A percentile compares a stretch with the other conserved stretches of the same genome.
phyloP scores from a whole-genome alignment of 139 green algal species.

The Chlamydomonas sp. region DNA sequence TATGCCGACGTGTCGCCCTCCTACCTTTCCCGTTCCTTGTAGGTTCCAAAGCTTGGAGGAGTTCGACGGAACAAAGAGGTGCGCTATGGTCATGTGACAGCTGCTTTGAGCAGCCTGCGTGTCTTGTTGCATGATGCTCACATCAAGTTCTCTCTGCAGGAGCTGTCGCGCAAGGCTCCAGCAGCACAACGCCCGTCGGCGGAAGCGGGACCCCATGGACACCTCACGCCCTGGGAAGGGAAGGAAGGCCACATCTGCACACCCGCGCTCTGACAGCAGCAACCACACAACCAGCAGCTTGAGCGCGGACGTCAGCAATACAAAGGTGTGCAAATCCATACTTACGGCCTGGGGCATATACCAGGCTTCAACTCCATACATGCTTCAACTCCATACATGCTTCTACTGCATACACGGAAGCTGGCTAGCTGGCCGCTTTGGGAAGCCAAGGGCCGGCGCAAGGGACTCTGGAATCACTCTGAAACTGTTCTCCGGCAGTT shows the following conservation, averaged over 20 bases:
- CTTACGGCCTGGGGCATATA: not conserved
- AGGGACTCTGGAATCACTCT: too few species aligned
- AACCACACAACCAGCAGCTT: not conserved
- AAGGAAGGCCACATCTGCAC: not conserved
- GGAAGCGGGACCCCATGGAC: slow-evolving; percentile 30
- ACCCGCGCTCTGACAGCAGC: slow-evolving; percentile 24
- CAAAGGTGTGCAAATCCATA: too few species aligned
- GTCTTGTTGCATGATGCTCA: not conserved
- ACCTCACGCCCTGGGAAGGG: slow-evolving; percentile 1
- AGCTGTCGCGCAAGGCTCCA: slow-evolving; percentile 35
- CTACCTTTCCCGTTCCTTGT: not conserved
- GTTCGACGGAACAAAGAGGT: slow-evolving; percentile 48
- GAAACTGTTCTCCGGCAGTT: too few species aligned
- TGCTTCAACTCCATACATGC: not conserved
- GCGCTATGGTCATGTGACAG: not conserved
- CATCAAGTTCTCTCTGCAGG: not conserved
- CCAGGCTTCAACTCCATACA: too few species aligned
- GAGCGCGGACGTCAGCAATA: slow-evolving; percentile 1
- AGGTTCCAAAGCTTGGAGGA: slow-evolving; percentile 31
- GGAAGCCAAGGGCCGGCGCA: too few species aligned
- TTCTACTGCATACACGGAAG: too few species aligned
- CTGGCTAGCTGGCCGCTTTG: too few species aligned
- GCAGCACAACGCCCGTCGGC: slow-evolving; percentile 36
- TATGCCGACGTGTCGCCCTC: not conserved
- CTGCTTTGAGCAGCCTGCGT: not conserved